Evolutionary conservation across 768 basidiomycete genomes (phyloP).

Genomic region (Boletus rubropictus): DNA sequence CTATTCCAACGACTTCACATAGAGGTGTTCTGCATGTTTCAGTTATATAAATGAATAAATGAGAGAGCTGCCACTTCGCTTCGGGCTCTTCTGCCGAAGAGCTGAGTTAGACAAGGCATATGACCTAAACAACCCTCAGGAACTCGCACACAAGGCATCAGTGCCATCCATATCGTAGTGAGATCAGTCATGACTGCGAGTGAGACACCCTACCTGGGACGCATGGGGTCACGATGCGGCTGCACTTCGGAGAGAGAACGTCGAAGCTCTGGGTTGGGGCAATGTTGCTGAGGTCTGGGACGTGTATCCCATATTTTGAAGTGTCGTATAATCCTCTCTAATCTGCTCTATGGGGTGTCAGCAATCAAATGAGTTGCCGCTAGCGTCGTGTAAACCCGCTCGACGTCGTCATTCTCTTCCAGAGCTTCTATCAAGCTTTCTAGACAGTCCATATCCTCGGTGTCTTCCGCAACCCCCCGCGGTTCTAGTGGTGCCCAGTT

Average conservation of each 20-base stretch:
- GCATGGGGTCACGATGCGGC: not conserved
- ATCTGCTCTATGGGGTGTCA: slow-evolving; percentile 15
- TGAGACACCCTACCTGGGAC: not conserved
- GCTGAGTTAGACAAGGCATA: not conserved
- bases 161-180: not conserved
- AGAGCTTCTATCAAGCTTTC: slow-evolving; percentile 45
- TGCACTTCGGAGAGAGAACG: not conserved
- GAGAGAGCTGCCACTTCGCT: slow-evolving; percentile 3
- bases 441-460: slow-evolving; percentile 32
- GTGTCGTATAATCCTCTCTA: not conserved
- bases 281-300: not conserved
- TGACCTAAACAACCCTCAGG: slow-evolving; percentile 8
- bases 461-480: slow-evolving; percentile 34
- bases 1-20: slow-evolving; percentile 2
- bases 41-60: slow-evolving; percentile 15
- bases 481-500: slow-evolving; percentile 49
- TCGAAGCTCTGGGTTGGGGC: not conserved
- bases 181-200: not conserved
- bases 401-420: slow-evolving; percentile 53
- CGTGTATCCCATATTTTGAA: not conserved
- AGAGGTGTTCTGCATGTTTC: slow-evolving; percentile 9
- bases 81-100: not conserved
- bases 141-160: slow-evolving; percentile 1
- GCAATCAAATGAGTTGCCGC: slow-evolving; percentile 29
- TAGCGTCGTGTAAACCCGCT: slow-evolving; percentile 53